Evolutionary conservation across 2,329 filamentous ascomycete species (phyloP).

Genomic region (Monosporascus ibericus): DNA sequence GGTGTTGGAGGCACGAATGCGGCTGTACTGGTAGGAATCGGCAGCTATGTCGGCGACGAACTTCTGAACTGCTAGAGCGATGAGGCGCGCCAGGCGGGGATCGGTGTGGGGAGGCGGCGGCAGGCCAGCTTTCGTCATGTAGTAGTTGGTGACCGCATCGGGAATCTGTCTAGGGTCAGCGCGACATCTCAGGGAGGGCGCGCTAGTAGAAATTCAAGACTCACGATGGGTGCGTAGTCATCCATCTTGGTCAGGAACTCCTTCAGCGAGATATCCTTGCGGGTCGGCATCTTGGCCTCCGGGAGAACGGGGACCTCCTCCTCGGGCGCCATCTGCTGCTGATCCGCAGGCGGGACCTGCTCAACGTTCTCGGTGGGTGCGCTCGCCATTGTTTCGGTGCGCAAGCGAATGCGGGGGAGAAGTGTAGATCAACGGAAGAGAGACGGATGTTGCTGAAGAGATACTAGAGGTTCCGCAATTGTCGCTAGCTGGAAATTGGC

Average conservation of each 20-base stretch:
- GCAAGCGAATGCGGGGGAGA: not conserved
- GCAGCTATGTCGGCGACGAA: conserved; percentile 97
- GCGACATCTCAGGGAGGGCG: not conserved
- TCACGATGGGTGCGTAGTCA: conserved; percentile 92
- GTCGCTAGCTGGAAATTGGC: no score
- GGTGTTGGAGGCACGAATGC: conserved; percentile 85
- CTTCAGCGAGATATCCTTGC: conserved; percentile 86
- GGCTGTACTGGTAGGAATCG: conserved; percentile 95
- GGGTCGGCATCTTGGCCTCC: conserved; percentile 63
- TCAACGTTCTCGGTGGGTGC: conserved; percentile 23
- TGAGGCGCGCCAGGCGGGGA: conserved; percentile 80
- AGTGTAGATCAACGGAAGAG: conserved; percentile 1
- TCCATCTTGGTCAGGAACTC: conserved; percentile 97
- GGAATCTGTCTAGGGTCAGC: conserved; percentile 61
- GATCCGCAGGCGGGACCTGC: conserved; percentile 17
- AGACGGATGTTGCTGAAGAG: not conserved
- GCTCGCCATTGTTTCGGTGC: conserved; percentile 16
- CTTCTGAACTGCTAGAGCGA: conserved; percentile 97
- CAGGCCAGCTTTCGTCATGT: conserved; percentile 91
- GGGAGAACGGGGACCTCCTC: conserved; percentile 10
- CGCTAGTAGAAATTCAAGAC: conserved; percentile 26
- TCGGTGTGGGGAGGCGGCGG: conserved; percentile 89
- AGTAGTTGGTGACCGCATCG: conserved; percentile 95
- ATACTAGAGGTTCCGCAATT: no score
- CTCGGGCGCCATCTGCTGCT: conserved; percentile 16